phyloP scores from a whole-genome alignment of 2,329 filamentous ascomycete species.

The Mollisia scopiformis region DNA sequence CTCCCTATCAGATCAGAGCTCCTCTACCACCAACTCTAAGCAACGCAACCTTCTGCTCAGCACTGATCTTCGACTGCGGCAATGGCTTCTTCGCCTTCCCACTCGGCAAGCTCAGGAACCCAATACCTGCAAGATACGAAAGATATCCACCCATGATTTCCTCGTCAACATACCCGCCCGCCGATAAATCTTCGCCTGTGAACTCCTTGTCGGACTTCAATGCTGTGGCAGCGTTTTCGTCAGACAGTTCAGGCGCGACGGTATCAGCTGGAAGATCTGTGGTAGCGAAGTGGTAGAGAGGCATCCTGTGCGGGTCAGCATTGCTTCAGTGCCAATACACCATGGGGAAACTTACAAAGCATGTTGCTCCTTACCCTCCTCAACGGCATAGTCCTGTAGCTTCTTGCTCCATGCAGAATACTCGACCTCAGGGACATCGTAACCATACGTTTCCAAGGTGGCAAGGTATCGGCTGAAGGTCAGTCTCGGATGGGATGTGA shows the following conservation, averaged over 20 bases:
- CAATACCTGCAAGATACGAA: conserved; percentile 33
- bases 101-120: conserved; percentile 30
- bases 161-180: conserved; percentile 32
- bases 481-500: conserved; percentile 79
- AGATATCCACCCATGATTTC: conserved; percentile 36
- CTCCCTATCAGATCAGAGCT: conserved; percentile 15
- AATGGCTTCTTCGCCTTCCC: conserved; percentile 2
- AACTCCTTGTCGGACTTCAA: conserved; percentile 61
- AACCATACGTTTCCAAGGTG: conserved; percentile 73
- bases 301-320: conserved; percentile 44
- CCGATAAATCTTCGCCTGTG: conserved; percentile 31
- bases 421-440: conserved; percentile 64
- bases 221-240: conserved; percentile 64
- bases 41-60: conserved; percentile 19
- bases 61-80: conserved; percentile 7
- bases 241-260: conserved; percentile 71
- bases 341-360: conserved; percentile 55
- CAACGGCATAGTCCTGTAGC: conserved; percentile 58
- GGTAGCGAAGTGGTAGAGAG: conserved; percentile 73
- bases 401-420: conserved; percentile 71
- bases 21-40: conserved; percentile 22
- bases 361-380: conserved; percentile 62
- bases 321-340: not conserved
- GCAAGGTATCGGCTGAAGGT: conserved; percentile 79
- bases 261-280: conserved; percentile 69